Evolutionary conservation across 257 asterid genomes (phyloP), one percentile per base, ranked within the genome.

Genomic region (Coffea canephora): DNA sequence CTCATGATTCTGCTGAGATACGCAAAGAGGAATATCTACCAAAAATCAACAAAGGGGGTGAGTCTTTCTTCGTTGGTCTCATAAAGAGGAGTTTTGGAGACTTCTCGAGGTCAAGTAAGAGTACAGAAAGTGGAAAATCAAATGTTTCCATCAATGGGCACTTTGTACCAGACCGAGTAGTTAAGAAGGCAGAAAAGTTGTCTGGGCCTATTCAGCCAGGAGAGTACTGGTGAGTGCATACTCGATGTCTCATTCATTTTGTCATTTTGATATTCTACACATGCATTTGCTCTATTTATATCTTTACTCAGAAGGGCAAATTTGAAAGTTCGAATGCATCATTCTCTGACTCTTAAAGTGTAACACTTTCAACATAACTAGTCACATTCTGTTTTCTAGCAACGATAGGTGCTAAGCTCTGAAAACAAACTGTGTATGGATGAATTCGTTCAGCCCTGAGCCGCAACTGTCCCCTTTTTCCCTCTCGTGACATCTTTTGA

Each of bases 201-300:
- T 92, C 99, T 74, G 99, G 99, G 54, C 87, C 97, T 66, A 87
- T 95, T 84, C 97, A 91, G 87, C 94, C 98, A 0, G 99, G 99
- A 78, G 88, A 89, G 25, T 95, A 92, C 82, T 95, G 99, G 99
- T 95, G 76, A 86, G 90, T 80, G 16, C 80, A n/a, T 77, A 52
- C 83, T 54, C 79, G 25, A 45, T 55, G 61, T 67, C 74, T 76
- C 62, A 49, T 64, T 68, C 65, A 77, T 25, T 77, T 13, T 68
- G 36, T 59, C 75, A 71, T 25, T 59, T 16, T 69, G 46, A 2
- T 74, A 23, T 46, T 68, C 41, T 6, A 57, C 8, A 34, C 67
- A 49, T 34, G 66, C 41, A 62, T 74, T 5, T 73, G 39, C 23
- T 48, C 41, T 39, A 21, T 65, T 69, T 74, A 73, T 68, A 14